A percentile compares a stretch with the other conserved stretches of the same genome.
Conservation (phyloP, 2,329 filamentous ascomycete genomes). For the Aureobasidium sp. region DNA sequence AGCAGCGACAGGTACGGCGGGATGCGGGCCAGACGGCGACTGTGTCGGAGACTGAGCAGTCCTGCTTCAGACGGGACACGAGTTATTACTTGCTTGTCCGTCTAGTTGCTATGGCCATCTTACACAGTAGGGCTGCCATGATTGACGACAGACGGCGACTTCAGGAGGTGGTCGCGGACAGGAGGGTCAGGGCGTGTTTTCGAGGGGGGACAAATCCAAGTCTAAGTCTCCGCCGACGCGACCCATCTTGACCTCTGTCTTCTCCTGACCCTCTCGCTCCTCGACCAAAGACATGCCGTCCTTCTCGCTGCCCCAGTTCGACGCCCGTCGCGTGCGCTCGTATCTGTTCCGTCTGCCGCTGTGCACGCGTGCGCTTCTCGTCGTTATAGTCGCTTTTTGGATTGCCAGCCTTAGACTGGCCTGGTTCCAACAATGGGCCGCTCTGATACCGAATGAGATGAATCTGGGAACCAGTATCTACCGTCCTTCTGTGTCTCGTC, state of each 20-base stretch:
- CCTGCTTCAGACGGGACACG: conserved; percentile 34
- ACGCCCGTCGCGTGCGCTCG: conserved; percentile 63
- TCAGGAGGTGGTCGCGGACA: neutral
- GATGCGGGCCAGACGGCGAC: conserved; percentile 72
- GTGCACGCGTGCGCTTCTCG: conserved; percentile 65
- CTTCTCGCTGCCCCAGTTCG: conserved; percentile 52
- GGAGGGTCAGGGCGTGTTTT: neutral
- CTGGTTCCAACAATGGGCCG: conserved; percentile 71
- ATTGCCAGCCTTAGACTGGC: conserved; percentile 58
- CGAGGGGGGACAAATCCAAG: neutral
- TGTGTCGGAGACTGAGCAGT: conserved; percentile 63
- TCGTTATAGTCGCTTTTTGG: conserved; percentile 62
- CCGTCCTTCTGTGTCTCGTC: neutral
- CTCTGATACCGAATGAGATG: conserved; percentile 69
- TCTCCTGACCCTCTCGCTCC: neutral
- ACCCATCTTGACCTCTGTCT: neutral
- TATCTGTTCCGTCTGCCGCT: conserved; percentile 81
- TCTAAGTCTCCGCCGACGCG: conserved; percentile 8
- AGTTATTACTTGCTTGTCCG: conserved; percentile 12
- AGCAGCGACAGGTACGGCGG: conserved; percentile 82
- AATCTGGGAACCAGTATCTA: conserved; percentile 60
- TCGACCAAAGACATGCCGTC: conserved; percentile 23
- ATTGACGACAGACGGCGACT: neutral
- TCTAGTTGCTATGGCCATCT: neutral
- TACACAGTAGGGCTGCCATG: conserved; percentile 22